A percentile compares a stretch with the other conserved stretches of the same genome.
phyloP scores from a whole-genome alignment of 768 basidiomycete genomes.

The Zangia roseola region DNA sequence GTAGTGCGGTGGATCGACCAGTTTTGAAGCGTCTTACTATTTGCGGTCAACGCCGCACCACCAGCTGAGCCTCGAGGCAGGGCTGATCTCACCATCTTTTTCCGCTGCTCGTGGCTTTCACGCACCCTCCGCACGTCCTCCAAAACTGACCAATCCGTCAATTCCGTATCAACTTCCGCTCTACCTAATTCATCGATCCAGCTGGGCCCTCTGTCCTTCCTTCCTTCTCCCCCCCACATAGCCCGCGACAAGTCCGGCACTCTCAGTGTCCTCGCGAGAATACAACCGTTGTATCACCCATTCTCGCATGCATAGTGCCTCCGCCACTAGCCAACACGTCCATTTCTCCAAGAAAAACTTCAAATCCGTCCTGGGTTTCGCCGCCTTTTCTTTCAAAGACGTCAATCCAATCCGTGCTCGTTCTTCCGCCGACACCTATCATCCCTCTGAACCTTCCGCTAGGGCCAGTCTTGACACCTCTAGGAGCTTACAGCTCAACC shows the following conservation, averaged over 20 bases:
- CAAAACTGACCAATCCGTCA: constrained; percentile 29
- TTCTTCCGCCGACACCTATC: constrained; percentile 28
- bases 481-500: constrained; percentile 34
- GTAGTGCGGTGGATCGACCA: constrained; percentile 7
- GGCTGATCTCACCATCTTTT: constrained; percentile 29
- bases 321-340: constrained; percentile 35
- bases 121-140: constrained; percentile 35
- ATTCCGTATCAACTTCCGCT: constrained; percentile 27
- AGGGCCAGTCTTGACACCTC: constrained; percentile 47
- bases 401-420: constrained; percentile 29
- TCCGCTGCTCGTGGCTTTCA: constrained; percentile 34
- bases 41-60: constrained; percentile 17
- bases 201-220: constrained; percentile 25
- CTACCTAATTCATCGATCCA: constrained; percentile 32
- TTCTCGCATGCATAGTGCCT: constrained; percentile 45
- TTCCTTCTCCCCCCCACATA: constrained; percentile 24
- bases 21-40: constrained; percentile 18
- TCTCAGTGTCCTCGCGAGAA: constrained; percentile 26
- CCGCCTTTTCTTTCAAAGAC: constrained; percentile 37
- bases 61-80: constrained; percentile 33
- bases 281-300: constrained; percentile 16
- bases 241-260: constrained; percentile 28
- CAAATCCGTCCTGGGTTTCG: constrained; percentile 48
- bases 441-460: constrained; percentile 29
- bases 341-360: constrained; percentile 45